phyloP scores from a whole-genome alignment of 805 yeast species.

The Pichia heedii region DNA sequence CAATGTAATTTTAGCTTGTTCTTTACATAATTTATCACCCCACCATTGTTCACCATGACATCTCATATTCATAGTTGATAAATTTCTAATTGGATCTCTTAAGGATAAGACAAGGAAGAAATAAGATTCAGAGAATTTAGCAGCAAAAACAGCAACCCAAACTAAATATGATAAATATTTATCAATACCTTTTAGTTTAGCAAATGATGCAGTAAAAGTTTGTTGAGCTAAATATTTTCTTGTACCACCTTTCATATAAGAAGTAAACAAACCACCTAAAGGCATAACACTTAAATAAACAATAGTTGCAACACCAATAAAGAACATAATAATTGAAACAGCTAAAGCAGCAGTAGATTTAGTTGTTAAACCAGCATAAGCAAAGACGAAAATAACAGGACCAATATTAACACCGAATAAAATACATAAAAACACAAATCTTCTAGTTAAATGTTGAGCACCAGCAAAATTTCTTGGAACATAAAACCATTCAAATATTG shows the following conservation, averaged over 20 bases:
- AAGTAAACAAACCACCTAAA: slow-evolving; percentile 89
- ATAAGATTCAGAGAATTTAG: slow-evolving; percentile 86
- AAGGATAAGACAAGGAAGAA: slow-evolving; percentile 81
- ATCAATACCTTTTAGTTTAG: slow-evolving; percentile 74
- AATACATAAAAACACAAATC: slow-evolving; percentile 64
- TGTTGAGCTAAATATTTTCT: slow-evolving; percentile 90
- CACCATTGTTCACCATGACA: slow-evolving; percentile 95
- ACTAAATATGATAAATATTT: slow-evolving; percentile 93
- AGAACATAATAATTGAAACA: slow-evolving; percentile 80
- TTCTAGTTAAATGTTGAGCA: slow-evolving; percentile 90
- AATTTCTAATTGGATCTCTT: slow-evolving; percentile 89
- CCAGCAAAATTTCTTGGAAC: slow-evolving; percentile 99
- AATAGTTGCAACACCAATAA: slow-evolving; percentile 77
- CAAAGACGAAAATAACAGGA: slow-evolving; percentile 79
- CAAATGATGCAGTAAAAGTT: slow-evolving; percentile 89
- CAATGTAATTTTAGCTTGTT: slow-evolving; percentile 81
- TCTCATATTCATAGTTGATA: slow-evolving; percentile 81
- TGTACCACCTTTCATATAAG: slow-evolving; percentile 77
- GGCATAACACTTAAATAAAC: slow-evolving; percentile 92
- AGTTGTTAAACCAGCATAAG: slow-evolving; percentile 61
- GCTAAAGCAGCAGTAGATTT: slow-evolving; percentile 65
- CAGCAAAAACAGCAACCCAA: slow-evolving; percentile 84
- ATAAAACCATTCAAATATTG: slow-evolving; percentile 86
- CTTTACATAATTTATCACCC: slow-evolving; percentile 62
- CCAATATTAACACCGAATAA: slow-evolving; percentile 69